phyloP scores from a whole-genome alignment of 2,329 filamentous ascomycete genomes.

The Cylindrodendrum hubeiense region DNA sequence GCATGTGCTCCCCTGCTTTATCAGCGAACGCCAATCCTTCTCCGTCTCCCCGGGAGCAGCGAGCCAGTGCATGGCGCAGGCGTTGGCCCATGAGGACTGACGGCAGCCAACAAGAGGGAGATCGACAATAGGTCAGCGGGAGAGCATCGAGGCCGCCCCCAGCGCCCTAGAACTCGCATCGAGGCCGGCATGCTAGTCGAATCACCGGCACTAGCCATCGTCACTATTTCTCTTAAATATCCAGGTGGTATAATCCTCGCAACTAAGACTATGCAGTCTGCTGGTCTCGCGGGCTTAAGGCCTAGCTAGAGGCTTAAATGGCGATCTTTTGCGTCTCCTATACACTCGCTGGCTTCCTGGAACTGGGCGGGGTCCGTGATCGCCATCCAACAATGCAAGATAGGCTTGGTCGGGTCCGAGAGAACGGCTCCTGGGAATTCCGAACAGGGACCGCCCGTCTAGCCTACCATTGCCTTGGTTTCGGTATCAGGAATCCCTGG shows the following conservation, averaged over 20 bases:
- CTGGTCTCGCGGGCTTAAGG: neutral
- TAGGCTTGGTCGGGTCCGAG: neutral
- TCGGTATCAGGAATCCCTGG: neutral
- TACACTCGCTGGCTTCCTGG: neutral
- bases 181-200: neutral
- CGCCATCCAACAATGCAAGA: neutral
- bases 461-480: constrained; percentile 7
- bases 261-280: neutral
- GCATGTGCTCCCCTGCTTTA: constrained; percentile 8
- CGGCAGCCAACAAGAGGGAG: constrained; percentile 4
- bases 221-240: neutral
- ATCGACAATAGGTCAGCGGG: neutral
- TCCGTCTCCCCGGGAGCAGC: constrained; percentile 12
- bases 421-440: constrained; percentile 1
- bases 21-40: constrained; percentile 4
- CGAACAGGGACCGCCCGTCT: neutral
- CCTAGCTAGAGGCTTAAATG: neutral
- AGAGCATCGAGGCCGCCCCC: neutral
- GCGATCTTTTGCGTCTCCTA: neutral
- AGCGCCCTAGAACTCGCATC: neutral
- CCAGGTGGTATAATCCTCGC: too few species aligned
- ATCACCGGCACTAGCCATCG: neutral
- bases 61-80: neutral
- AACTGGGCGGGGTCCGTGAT: neutral
- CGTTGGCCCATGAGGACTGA: neutral